Evolutionary conservation across 345 rosid genomes (phyloP).

Genomic region (Moricandia arvensis): DNA sequence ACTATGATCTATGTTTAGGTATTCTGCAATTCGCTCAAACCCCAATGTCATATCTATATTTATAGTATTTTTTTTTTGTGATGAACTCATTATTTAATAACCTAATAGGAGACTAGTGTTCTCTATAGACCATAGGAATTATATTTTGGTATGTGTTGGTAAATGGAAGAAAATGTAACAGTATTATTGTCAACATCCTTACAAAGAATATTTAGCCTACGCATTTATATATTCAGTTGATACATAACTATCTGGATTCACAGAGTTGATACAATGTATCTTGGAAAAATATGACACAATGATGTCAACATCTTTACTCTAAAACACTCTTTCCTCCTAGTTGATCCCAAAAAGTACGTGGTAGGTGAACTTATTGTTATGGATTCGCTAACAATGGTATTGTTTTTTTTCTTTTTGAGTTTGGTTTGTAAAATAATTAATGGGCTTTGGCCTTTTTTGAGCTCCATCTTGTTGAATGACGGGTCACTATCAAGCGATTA

Average conservation of each 20-base stretch:
- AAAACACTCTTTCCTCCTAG: neutral
- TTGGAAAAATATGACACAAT: neutral
- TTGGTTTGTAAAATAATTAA: neutral
- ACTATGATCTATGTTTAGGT: constrained; percentile 21
- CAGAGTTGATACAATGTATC: neutral
- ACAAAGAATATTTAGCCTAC: neutral
- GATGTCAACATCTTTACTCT: neutral
- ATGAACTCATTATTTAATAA: constrained; percentile 14
- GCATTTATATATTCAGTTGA: neutral
- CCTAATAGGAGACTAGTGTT: neutral
- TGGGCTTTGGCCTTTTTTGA: neutral
- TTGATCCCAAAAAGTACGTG: neutral
- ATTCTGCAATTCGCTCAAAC: constrained; percentile 27
- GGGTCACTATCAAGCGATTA: constrained; percentile 15
- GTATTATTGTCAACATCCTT: neutral
- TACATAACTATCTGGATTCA: neutral
- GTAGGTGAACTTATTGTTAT: neutral
- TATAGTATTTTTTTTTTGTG: no score
- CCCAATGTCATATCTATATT: constrained; percentile 26
- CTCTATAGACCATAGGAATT: neutral
- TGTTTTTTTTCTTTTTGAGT: neutral
- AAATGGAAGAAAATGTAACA: neutral
- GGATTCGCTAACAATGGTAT: neutral
- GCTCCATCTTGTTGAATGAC: neutral
- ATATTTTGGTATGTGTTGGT: neutral